A percentile compares a stretch with the other conserved stretches of the same genome.
Conservation (phyloP, 352 stramenopile genomes). For the Globisporangium abappressorium region DNA sequence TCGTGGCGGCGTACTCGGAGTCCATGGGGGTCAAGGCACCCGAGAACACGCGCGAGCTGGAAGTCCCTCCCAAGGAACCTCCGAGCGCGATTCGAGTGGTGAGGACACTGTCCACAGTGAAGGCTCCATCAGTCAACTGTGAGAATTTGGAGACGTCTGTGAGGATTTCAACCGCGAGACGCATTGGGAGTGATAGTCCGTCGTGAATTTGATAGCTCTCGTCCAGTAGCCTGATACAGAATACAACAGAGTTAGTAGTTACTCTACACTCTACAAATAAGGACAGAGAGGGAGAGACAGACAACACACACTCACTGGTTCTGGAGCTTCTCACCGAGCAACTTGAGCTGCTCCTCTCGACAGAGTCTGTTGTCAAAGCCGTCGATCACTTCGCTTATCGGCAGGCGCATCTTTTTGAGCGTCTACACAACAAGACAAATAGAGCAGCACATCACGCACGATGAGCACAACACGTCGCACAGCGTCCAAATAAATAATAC, state of each 20-base stretch:
- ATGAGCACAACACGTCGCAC: not conserved
- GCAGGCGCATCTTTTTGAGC: constrained; percentile 13
- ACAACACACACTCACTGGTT: constrained; percentile 5
- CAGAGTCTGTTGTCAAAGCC: not conserved
- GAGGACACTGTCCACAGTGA: not conserved
- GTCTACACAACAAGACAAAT: not conserved
- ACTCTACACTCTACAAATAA: not conserved
- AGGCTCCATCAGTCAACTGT: not conserved
- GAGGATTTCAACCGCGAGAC: constrained; percentile 15
- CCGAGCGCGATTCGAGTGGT: constrained; percentile 3
- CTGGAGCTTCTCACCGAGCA: constrained; percentile 13
- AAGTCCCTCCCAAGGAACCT: not conserved
- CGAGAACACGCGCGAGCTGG: constrained; percentile 9
- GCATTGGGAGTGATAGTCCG: constrained; percentile 11
- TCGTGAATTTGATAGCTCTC: not conserved
- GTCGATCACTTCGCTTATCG: constrained; percentile 13
- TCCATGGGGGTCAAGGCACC: constrained; percentile 2
- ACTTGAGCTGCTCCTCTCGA: not conserved
- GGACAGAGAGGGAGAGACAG: not conserved
- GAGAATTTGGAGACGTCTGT: not conserved
- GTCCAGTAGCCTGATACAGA: not conserved
- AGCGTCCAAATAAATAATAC: not conserved
- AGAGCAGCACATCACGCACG: not conserved
- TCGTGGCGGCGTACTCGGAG: not conserved
- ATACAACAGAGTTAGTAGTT: not conserved